Evolutionary conservation across 345 rosid genomes (phyloP), one percentile per base, ranked within the genome.

Genomic region (Aquilaria malaccensis): DNA sequence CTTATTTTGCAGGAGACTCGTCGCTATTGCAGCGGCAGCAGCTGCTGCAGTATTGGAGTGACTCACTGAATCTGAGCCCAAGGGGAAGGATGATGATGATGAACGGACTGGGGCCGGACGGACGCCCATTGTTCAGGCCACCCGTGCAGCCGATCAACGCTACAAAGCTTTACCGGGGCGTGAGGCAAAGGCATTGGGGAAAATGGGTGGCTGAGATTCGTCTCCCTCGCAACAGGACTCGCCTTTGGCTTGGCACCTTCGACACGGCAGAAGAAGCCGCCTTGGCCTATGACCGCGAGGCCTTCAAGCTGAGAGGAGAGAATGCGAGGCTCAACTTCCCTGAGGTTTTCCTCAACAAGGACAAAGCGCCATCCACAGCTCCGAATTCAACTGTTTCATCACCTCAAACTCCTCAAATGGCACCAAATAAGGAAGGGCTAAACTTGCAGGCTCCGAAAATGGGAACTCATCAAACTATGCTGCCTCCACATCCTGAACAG

Each of bases 141-240:
- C 79, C 79, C 0, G 47, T 82, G 11, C 95, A 85, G 78, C 98
- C 98, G 10, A 65, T 81, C 30, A 79, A 82, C 63, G 63, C 93
- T 9, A 89, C 95, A 2, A 92, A 85, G 77, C 87, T 92, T 32
- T 92, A 92, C 58, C 81, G 96, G 60, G 98, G 96, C 59, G 95
- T 92, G 50, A 83, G 96, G 74, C 98, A 92, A 69, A 80, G 95
- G 63, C 96, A 92, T 70, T 92, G 96, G 96, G 96, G 98, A 29
- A 92, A 92, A 83, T 92, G 98, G 96, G 96, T 89, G 10, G 96
- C 98, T 0, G 98, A 92, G 79, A 92, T 89, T 75, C 98, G 98
- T 61, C 90, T 79, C 65, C 98, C 98, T 60, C 83, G 88, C 48
- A 89, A 88, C 64, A 77, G 89, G 74, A 85, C 96, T 67, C 89